These are phyloP conservation scores for Coniochaeta sp. DNA, from an alignment of 2,329 filamentous ascomycete species.

Conservation along the genomic window DNA sequence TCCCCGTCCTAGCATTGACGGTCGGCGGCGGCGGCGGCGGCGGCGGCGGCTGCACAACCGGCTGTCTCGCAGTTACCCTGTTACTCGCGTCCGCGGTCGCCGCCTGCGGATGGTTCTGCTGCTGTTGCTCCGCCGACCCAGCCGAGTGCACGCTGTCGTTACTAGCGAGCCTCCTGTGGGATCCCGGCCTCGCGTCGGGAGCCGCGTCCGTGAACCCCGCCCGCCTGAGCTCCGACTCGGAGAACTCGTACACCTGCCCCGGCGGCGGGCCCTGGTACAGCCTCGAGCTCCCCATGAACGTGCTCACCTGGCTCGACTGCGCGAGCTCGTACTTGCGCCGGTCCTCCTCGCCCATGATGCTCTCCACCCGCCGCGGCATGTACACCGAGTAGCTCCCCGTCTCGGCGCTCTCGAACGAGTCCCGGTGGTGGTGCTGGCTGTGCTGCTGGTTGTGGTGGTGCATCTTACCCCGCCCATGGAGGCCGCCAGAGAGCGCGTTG, in stretches of 20 bases:
- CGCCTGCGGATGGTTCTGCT: background rate
- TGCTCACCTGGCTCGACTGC: constrained; percentile 46
- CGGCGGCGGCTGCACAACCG: constrained; percentile 17
- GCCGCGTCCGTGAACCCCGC: constrained; percentile 32
- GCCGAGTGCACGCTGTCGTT: constrained; percentile 14
- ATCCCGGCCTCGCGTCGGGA: constrained; percentile 15
- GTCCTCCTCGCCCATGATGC: constrained; percentile 73
- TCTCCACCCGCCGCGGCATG: constrained; percentile 62
- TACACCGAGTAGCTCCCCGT: constrained; percentile 55
- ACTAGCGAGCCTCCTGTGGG: constrained; percentile 15
- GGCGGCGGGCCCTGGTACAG: constrained; percentile 26
- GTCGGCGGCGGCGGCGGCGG: constrained; percentile 18
- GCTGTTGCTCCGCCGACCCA: constrained; percentile 7
- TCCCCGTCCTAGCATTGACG: constrained; percentile 18
- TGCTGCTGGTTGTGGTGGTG: too few relatives aligned
- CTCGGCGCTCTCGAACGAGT: constrained; percentile 61
- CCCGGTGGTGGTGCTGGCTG: too few relatives aligned
- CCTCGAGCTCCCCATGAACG: constrained; percentile 23
- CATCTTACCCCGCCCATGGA: constrained; percentile 30
- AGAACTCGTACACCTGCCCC: constrained; percentile 42
- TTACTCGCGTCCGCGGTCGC: constrained; percentile 1
- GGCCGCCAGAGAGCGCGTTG: constrained; percentile 20
- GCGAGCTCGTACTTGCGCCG: constrained; percentile 65
- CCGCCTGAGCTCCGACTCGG: constrained; percentile 33
- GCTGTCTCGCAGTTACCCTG: constrained; percentile 1